Evolutionary conservation across 192 early-diverging fungal genomes (phyloP), one percentile per base, ranked within the genome.

Genomic region (Backusella mclennaniae): DNA sequence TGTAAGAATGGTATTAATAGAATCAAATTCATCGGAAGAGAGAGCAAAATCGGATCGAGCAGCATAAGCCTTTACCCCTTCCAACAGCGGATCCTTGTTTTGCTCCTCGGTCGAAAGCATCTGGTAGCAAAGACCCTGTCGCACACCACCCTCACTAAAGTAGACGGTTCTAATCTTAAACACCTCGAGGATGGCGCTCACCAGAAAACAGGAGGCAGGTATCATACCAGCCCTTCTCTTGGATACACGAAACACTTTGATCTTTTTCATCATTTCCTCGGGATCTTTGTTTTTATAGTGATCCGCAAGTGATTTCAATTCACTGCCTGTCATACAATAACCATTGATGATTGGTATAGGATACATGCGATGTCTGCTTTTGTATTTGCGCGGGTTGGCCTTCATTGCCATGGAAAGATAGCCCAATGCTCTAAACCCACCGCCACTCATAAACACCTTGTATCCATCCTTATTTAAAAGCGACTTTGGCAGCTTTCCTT

Each of bases 261-360:
- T 75, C 46, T 79, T 49, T 23, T 69, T 66, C 8, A 56, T 73
- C 26, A 84, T 31, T 1, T 80, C 69, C 3, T 73, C 70, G 15
- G 87, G 83, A 1, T 68, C 35, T 12, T 82, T n/a, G 56, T 74
- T 19, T 2, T 78, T 75, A 38, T 86, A 88, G 29, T 83, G 69
- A 6, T 84, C 26, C 4, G 75, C 83, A n/a, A 86, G 31, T 26
- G 81, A 72, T 8, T 52, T 38, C 3, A 89, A 74, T 19, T 84
- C 80, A 49, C 82, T 81, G 23, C 81, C 77, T 1, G 84, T 73
- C 4, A 84, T 85, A 67, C 75, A 46, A 35, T 86, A 89, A 11
- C 88, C 88, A 73, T 89, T 89, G 59, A 88, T 89, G 26, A 89
- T 84, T 0, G 87, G 85, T 33, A 88, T 83, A 19, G 88, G 87